Percentiles rank a stretch among this genome's conserved stretches.
These are phyloP conservation scores for Neurospora africana DNA, from an alignment of 495 filamentous ascomycete species.

Conservation along the genomic window DNA sequence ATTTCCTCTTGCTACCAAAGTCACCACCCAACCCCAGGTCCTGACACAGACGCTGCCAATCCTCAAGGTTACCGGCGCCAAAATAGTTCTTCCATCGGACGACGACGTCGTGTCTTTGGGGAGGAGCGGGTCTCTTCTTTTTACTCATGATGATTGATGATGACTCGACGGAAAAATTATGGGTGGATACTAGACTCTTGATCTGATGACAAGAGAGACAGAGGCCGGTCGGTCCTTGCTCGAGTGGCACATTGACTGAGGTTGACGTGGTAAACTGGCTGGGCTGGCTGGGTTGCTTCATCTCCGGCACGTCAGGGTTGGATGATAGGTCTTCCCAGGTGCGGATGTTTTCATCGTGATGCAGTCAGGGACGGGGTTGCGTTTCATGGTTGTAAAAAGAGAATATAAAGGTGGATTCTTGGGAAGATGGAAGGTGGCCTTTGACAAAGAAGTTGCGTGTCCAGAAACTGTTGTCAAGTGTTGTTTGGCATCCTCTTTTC, in stretches of 20 bases:
- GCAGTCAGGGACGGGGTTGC: not conserved
- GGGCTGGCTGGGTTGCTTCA: not conserved
- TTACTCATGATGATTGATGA: not conserved
- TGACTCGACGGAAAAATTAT: not conserved
- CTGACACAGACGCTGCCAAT: slow-evolving; percentile 28
- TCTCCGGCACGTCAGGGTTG: not conserved
- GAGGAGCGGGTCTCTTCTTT: not conserved
- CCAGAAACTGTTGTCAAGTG: not conserved
- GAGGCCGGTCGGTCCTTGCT: not conserved
- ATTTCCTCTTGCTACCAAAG: slow-evolving; percentile 25
- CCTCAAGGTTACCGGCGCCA: slow-evolving; percentile 17
- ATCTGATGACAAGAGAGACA: not conserved
- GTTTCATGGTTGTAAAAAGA: not conserved
- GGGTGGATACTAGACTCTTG: not conserved
- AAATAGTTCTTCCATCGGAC: slow-evolving; percentile 20
- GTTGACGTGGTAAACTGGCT: not conserved
- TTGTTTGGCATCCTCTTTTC: not conserved
- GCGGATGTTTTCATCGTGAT: not conserved
- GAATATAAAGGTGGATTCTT: not conserved
- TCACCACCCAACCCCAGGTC: slow-evolving; percentile 21
- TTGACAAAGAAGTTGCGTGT: not conserved
- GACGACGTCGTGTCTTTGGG: slow-evolving; percentile 4
- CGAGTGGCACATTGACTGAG: not conserved
- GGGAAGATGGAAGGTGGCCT: not conserved
- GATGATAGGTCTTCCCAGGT: not conserved